A percentile compares a stretch with the other conserved stretches of the same genome.
Conservation (phyloP, 768 basidiomycete genomes). For the Nidula microcarpa region DNA sequence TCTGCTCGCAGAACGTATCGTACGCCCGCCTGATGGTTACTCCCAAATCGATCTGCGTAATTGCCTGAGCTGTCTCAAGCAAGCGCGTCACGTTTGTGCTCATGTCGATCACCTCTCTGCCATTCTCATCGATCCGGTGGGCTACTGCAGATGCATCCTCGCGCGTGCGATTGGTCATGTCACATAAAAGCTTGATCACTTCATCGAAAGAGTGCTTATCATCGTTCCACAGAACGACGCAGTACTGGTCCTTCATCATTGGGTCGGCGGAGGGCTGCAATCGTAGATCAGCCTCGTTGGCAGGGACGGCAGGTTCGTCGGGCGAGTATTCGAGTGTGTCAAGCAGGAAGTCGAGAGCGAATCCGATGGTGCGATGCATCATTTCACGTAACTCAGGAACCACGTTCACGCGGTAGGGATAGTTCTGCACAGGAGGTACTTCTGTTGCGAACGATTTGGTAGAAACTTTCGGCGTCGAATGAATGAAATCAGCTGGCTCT, state of each 20-base stretch:
- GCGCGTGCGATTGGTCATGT: constrained; percentile 45
- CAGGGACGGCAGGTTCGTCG: constrained; percentile 68
- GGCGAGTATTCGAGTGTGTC: constrained; percentile 82
- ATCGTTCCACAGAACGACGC: constrained; percentile 91
- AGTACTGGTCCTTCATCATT: constrained; percentile 75
- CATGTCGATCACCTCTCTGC: constrained; percentile 83
- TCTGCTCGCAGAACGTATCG: constrained; percentile 87
- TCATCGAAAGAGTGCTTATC: constrained; percentile 95
- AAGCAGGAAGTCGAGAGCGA: constrained; percentile 79
- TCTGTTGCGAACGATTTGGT: constrained; percentile 40
- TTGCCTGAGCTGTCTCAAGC: constrained; percentile 73
- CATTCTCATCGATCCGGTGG: constrained; percentile 68
- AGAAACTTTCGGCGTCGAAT: constrained; percentile 24
- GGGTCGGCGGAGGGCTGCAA: constrained; percentile 76
- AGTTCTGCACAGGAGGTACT: constrained; percentile 58
- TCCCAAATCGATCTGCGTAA: constrained; percentile 87
- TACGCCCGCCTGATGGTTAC: constrained; percentile 85
- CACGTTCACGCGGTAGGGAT: constrained; percentile 50
- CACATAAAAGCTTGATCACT: constrained; percentile 69
- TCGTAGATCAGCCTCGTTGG: constrained; percentile 65
- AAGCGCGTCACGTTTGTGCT: constrained; percentile 49
- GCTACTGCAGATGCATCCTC: constrained; percentile 58
- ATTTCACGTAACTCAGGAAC: constrained; percentile 70
- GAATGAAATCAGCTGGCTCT: constrained; percentile 3
- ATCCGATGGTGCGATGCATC: constrained; percentile 70